Percentiles rank a stretch among this genome's conserved stretches.
Evolutionary conservation across 2,329 filamentous ascomycete genomes (phyloP).

Genomic region (Sarocladium oryzae): DNA sequence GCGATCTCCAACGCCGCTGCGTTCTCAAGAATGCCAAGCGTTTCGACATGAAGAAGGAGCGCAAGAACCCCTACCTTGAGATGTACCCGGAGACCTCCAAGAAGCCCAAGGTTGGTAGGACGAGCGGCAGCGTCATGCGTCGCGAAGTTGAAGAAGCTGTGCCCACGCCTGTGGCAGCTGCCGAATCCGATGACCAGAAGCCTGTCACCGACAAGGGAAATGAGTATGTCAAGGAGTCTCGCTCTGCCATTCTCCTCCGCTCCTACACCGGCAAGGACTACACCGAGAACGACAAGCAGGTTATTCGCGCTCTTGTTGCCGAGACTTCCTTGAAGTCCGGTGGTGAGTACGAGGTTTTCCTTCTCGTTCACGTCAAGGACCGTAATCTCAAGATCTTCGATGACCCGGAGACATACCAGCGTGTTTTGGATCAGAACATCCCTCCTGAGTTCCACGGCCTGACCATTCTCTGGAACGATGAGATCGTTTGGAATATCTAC

Average conservation of each 20-base stretch:
- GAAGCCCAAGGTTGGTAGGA: slow-evolving; percentile 13
- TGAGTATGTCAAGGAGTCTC: slow-evolving; percentile 30
- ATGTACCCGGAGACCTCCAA: slow-evolving; percentile 31
- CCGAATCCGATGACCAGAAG: neutral
- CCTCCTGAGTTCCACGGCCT: slow-evolving; percentile 66
- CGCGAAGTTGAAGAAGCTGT: slow-evolving; percentile 2
- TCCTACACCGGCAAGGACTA: slow-evolving; percentile 71
- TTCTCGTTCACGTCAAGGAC: slow-evolving; percentile 74
- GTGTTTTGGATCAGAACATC: slow-evolving; percentile 54
- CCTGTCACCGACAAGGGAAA: slow-evolving; percentile 9
- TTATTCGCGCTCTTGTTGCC: slow-evolving; percentile 70
- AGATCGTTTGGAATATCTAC: slow-evolving; percentile 71
- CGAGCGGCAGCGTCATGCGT: slow-evolving; percentile 5
- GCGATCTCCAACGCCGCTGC: slow-evolving; percentile 61
- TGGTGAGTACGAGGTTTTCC: slow-evolving; percentile 73
- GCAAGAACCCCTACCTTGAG: slow-evolving; percentile 36
- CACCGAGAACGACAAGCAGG: slow-evolving; percentile 71
- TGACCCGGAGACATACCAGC: slow-evolving; percentile 51
- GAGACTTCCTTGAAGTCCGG: slow-evolving; percentile 71
- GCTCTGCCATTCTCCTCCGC: slow-evolving; percentile 70
- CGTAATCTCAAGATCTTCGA: slow-evolving; percentile 50
- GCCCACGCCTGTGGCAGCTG: slow-evolving; percentile 12
- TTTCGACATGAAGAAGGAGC: slow-evolving; percentile 40
- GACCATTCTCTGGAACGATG: slow-evolving; percentile 67
- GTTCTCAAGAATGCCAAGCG: slow-evolving; percentile 59